Conservation (phyloP, 345 rosid genomes). For the Odontarrhena argentea region DNA sequence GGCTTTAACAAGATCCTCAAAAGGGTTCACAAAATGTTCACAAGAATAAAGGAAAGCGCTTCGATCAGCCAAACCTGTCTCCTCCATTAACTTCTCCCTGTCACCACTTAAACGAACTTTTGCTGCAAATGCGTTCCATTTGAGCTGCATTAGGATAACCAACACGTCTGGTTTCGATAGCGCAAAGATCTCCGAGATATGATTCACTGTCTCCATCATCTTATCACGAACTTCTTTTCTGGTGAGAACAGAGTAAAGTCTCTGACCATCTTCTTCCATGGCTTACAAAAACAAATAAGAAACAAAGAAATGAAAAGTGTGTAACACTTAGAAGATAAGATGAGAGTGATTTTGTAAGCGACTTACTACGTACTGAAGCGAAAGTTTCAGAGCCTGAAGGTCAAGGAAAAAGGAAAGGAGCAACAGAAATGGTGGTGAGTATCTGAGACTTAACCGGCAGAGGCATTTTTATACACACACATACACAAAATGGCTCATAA, state of each 20-base stretch:
- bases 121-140: conserved; percentile 20
- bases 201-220: neutral
- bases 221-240: conserved; percentile 5
- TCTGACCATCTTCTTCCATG: conserved; percentile 18
- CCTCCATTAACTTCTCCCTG: conserved; percentile 20
- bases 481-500: no score
- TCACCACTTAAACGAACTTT: conserved; percentile 24
- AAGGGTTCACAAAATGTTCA: neutral
- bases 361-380: no score
- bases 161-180: conserved; percentile 19
- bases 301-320: neutral
- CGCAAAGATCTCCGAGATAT: conserved; percentile 21
- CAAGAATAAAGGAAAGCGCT: neutral
- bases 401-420: no score
- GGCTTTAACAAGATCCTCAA: conserved; percentile 4
- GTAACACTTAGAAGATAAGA: no score
- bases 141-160: conserved; percentile 18
- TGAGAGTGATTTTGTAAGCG: no score
- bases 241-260: conserved; percentile 12
- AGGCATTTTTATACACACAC: no score
- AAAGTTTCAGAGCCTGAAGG: no score
- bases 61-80: conserved; percentile 16
- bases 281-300: neutral
- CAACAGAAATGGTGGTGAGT: no score
- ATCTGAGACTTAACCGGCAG: no score